Evolutionary conservation across 2,329 filamentous ascomycete species (phyloP).

Genomic region (Colletotrichum ledebouriae): DNA sequence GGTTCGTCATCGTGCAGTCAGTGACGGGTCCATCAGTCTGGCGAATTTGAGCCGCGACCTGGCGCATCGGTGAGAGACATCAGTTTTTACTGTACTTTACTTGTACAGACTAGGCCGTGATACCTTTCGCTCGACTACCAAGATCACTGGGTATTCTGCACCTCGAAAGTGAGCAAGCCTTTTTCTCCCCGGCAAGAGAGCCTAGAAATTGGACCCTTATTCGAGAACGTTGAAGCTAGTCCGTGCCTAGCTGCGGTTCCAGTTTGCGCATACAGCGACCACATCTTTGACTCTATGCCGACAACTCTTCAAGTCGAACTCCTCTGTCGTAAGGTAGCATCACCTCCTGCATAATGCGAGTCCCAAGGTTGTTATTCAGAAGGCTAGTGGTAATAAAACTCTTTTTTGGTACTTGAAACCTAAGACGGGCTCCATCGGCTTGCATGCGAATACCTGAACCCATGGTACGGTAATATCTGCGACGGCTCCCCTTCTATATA

Average conservation of each 20-base stretch:
- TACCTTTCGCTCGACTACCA: slow-evolving; percentile 21
- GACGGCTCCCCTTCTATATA: neutral
- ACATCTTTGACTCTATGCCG: neutral
- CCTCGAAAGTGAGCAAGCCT: neutral
- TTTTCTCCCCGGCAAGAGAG: too few relatives aligned
- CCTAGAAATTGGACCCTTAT: slow-evolving; percentile 5
- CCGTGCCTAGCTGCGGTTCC: neutral
- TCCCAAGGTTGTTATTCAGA: neutral
- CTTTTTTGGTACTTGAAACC: slow-evolving; percentile 15
- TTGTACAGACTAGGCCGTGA: neutral
- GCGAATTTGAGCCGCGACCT: neutral
- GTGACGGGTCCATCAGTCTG: slow-evolving; percentile 4
- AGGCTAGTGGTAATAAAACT: neutral
- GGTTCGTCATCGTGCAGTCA: slow-evolving; percentile 33
- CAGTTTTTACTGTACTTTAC: too few relatives aligned
- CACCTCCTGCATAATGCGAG: slow-evolving; percentile 6
- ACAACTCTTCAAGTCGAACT: slow-evolving; percentile 1
- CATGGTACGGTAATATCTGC: slow-evolving; percentile 6
- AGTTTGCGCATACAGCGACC: neutral
- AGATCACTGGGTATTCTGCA: slow-evolving; percentile 8
- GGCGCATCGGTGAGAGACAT: neutral
- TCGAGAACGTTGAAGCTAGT: slow-evolving; percentile 11
- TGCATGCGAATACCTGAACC: slow-evolving; percentile 6
- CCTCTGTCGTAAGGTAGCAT: neutral
- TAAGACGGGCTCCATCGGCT: slow-evolving; percentile 1